phyloP scores from a whole-genome alignment of 169 alveolate genomes.

The Plasmodium vivax region DNA sequence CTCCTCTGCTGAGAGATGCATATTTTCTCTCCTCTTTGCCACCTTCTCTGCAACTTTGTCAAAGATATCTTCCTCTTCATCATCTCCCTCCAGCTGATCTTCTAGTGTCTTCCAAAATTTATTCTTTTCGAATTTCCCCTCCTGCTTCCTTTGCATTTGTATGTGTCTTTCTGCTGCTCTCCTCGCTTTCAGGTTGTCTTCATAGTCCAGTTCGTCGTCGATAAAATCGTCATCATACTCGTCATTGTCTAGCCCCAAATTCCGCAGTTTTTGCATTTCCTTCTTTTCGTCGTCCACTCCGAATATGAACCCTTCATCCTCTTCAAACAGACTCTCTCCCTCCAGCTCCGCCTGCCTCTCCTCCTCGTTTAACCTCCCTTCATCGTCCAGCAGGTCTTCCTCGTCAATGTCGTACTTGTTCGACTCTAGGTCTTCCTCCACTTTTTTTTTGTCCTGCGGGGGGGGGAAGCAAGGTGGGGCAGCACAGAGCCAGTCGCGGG shows the following conservation, averaged over 20 bases:
- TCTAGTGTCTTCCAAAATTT: conserved; percentile 81
- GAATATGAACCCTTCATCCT: conserved; percentile 83
- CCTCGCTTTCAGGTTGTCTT: conserved; percentile 87
- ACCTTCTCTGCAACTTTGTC: conserved; percentile 86
- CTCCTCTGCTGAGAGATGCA: conserved; percentile 80
- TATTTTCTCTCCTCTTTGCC: conserved; percentile 86
- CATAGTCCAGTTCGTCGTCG: conserved; percentile 87
- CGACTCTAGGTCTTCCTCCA: conserved; percentile 77
- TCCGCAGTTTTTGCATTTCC: conserved; percentile 84
- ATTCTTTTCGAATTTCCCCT: conserved; percentile 75
- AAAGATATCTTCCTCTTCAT: conserved; percentile 83
- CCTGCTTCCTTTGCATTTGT: conserved; percentile 76
- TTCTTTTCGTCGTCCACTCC: conserved; percentile 83
- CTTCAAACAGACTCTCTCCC: conserved; percentile 85
- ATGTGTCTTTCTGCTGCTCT: conserved; percentile 88
- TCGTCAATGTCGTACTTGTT: conserved; percentile 83
- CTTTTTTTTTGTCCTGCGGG: conserved; percentile 29
- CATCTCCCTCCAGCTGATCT: conserved; percentile 79
- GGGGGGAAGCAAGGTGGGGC: background rate
- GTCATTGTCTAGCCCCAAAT: conserved; percentile 84
- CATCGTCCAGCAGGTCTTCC: conserved; percentile 82
- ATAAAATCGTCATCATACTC: conserved; percentile 88
- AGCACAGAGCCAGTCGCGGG: background rate
- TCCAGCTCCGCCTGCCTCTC: conserved; percentile 83
- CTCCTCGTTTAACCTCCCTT: conserved; percentile 81